Base-by-base conservation (phyloP, 148 eudicot species). In the Rhododendron molle region DNA sequence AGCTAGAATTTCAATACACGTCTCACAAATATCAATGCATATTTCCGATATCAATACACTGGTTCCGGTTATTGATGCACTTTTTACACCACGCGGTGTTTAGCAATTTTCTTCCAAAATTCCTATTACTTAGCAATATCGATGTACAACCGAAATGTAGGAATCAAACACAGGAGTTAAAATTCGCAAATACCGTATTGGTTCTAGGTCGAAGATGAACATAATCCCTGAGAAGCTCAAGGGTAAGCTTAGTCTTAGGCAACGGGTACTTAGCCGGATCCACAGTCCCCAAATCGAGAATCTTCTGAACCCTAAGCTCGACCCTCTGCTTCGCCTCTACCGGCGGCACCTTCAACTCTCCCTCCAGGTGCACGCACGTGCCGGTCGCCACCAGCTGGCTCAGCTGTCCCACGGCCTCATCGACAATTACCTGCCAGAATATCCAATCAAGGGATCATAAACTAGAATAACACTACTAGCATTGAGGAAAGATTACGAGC, bases 191-290 rank as follows among this genome's bases (percentile, higher is more conserved):
- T 85, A 93, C 95, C 91, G 92, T 91, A 90, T 94, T 97, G 74
- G 99, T 95, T 67, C 99, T 83, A 21, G 98, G 90, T 5, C 98
- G 92, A 43, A 97, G 96, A 86, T 95, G 99, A 49, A 95, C 93
- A 43, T 86, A 84, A 88, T 95, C 99, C 38, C 99, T 88, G 32
- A 97, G 89, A 80, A 88, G 87, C 86, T 97, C 99, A 71, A 93
- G 94, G 7, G 98, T 91, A 9, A 97, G 83, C 62, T 80, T 86
- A 2, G 98, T 92, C 90, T 95, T 97, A 0, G 99, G 99, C 88
- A 94, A 90, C 0, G 98, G 99, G 85, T 97, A 95, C 87, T 92
- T 92, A 0, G 91, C 85, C 83, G 96, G 93, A 88, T 96, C 93
- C 28, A 89, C 94, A 40, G 87, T 16, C 1, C 98, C 96, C 54